Evolutionary conservation across 2,329 filamentous ascomycete genomes (phyloP), one percentile per base, ranked within the genome.

Genomic region (Aureobasidium sp.): DNA sequence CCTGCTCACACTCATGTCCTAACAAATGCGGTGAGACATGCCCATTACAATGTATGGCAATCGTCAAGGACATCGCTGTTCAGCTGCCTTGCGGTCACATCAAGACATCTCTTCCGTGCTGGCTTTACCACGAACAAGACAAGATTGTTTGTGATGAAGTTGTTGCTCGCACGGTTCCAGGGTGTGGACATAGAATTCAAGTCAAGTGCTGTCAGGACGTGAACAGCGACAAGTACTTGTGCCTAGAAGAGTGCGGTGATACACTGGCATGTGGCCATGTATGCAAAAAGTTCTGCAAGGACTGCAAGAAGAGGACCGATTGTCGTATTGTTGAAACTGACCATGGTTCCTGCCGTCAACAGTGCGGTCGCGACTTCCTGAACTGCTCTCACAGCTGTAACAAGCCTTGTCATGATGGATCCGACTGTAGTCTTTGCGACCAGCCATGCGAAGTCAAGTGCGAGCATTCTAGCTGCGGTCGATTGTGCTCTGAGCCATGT

Each of bases 401-500:
- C 0, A 61, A 66, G 5, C 9, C 42, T 0, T 90, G 86, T 62
- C 86, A 90, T 65, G 75, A 71, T 0, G 74, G 73, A 0, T 63
- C 70, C 21, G 64, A 68, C 0, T 87, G 84, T 64, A 70, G 70
- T 0, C 76, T 78, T 0, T 87, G 84, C 67, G 13, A 65, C 0
- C 64, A 67, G 11, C 71, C 71, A 0, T 89, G 86, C 66, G 80
- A 85, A 44, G 78, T 82, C 15, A 71, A 72, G 3, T 88, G 85
- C 70, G 74, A 69, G 25, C 85, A 86, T 69, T 85, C 81, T 0
- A 74, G 67, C 58, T 89, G 86, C 67, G 69, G 67, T 21, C 78
- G 78, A 60, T 69, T 69, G 5, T 90, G 86, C 67, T 70, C 75
- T 29, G 81, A 89, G 66, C 80, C 84, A 1, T 89, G 86, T 66